phyloP scores from a whole-genome alignment of 768 basidiomycete species.

The Trichaptum fuscoviolaceum region DNA sequence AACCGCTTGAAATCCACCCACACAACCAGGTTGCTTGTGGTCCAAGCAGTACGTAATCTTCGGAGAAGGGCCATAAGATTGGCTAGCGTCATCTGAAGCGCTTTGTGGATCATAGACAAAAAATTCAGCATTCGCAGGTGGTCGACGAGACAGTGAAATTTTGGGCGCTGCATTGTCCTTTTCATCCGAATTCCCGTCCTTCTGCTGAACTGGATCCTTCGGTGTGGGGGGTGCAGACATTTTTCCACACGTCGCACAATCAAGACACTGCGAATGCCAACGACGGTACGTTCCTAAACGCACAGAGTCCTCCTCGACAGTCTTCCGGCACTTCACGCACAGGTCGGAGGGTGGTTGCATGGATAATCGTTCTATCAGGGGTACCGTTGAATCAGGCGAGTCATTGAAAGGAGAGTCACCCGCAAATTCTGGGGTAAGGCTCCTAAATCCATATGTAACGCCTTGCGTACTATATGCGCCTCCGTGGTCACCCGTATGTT shows the following conservation, averaged over 20 bases:
- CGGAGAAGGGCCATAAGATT: conserved; percentile 70
- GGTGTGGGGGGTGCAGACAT: conserved; percentile 56
- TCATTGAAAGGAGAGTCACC: conserved; percentile 71
- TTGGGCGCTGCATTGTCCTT: conserved; percentile 40
- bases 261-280: conserved; percentile 95
- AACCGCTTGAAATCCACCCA: conserved; percentile 81
- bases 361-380: conserved; percentile 48
- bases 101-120: conserved; percentile 78
- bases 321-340: conserved; percentile 81
- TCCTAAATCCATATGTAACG: conserved; percentile 90
- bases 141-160: conserved; percentile 58
- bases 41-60: conserved; percentile 71
- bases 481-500: conserved; percentile 52
- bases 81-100: conserved; percentile 46
- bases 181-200: conserved; percentile 48
- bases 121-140: conserved; percentile 72
- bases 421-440: conserved; percentile 86
- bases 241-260: conserved; percentile 77
- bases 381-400: conserved; percentile 35
- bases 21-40: conserved; percentile 64
- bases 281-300: conserved; percentile 92
- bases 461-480: conserved; percentile 76
- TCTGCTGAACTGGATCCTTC: conserved; percentile 48
- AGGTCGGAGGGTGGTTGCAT: conserved; percentile 78
- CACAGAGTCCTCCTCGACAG: conserved; percentile 97